Evolutionary conservation across 352 stramenopile species (phyloP), one percentile per base, ranked within the genome.

Genomic region (Blastocystis sp.): DNA sequence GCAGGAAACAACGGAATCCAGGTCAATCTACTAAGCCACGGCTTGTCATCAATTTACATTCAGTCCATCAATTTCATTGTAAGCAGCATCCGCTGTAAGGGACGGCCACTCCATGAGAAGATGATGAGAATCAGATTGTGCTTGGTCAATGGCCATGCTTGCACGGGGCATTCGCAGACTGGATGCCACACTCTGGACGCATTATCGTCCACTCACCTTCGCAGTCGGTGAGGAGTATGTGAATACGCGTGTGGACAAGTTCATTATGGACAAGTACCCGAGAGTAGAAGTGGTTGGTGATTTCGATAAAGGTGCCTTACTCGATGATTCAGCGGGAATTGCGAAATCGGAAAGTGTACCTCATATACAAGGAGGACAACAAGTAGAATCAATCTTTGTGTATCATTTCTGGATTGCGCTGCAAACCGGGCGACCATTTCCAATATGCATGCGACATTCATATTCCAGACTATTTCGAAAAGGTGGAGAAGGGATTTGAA

Each of bases 281-380:
- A 78, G 44, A 29, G 67, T 53, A 42, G 0, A 21, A 59, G 4
- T 42, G 18, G 40, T 18, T 21, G 16, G 3, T 34, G 4, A 44
- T 40, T 78, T 4, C 56, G 34, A 42, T 42, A 32, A 29, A 78
- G 67, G 46, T 59, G 14, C 67, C 67, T 8, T 78, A 61, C 32
- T 61, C 67, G 0, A 14, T 78, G 67, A 78, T 78, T 63, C 67
- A 78, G 32, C 40, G 44, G 16, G 67, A 78, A 32, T n/a, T 78
- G 38, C 67, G 67, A 6, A 56, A 78, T 21, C 49, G 53, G 24
- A 57, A 59, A n/a, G 32, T 78, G 9, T 78, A 61, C 24, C 0
- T 76, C 14, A 21, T 59, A 4, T 9, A 61, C 34, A 0, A 42
- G 6, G 24, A 38, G 16, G 67, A 61, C 16, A 57, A 38, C n/a